Evolutionary conservation across 257 asterid species (phyloP).

Genomic region (Cynanchum wilfordii): DNA sequence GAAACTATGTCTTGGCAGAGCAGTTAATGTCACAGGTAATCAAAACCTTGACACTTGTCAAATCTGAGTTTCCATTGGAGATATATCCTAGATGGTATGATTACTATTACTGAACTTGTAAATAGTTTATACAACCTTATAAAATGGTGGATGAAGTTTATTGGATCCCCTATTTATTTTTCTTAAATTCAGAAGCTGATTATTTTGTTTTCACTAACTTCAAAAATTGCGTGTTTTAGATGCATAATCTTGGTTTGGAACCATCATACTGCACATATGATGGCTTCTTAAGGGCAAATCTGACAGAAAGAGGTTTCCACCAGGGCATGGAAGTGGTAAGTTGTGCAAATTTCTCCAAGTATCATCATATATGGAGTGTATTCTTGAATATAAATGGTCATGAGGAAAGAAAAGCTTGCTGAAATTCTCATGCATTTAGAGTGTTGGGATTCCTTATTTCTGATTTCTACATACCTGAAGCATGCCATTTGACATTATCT

Average conservation of each 20-base stretch:
- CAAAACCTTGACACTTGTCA: constrained; percentile 7
- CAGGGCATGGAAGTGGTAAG: constrained; percentile 74
- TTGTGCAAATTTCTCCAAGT: constrained; percentile 11
- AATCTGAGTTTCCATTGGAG: not conserved
- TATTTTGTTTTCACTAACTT: constrained; percentile 10
- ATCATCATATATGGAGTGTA: no score
- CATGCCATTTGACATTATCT: not conserved
- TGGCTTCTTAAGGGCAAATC: constrained; percentile 60
- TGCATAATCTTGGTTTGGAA: constrained; percentile 76
- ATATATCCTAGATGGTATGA: not conserved
- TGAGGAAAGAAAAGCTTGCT: not conserved
- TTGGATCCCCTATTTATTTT: not conserved
- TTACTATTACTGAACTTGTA: not conserved
- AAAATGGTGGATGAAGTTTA: not conserved
- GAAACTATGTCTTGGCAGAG: constrained; percentile 53
- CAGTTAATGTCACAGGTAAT: constrained; percentile 69
- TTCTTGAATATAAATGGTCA: not conserved
- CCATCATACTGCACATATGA: constrained; percentile 56
- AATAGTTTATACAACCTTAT: not conserved
- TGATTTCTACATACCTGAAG: not conserved
- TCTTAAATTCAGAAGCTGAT: not conserved
- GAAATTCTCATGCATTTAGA: not conserved
- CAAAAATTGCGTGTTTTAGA: constrained; percentile 36
- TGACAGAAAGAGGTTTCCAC: constrained; percentile 42
- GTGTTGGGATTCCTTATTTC: not conserved